Evolutionary conservation across 2,329 filamentous ascomycete genomes (phyloP), one percentile per base, ranked within the genome.

Genomic region (Davidsoniella neocaledoniae): DNA sequence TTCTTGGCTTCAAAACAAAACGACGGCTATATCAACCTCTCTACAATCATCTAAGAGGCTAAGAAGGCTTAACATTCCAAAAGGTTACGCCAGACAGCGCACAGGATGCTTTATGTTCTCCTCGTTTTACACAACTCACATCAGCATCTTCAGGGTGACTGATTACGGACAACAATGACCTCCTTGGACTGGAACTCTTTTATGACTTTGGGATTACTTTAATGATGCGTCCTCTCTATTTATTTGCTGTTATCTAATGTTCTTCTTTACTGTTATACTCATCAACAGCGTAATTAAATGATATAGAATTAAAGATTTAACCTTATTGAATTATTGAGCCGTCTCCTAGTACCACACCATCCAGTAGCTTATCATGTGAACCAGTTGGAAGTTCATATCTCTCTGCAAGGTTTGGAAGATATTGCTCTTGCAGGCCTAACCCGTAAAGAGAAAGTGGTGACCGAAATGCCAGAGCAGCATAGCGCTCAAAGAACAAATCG

Each of bases 401-500:
- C n/a, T 29, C 45, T 38, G 39, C 14, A 26, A 72, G 68, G 49
- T 66, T 61, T 40, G 66, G 63, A 50, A 95, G 73, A 57, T 94
- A 69, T 65, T 98, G 91, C 68, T 96, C 87, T 57, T 77, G 74
- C 58, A 98, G 75, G 57, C 86, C 83, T 61, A 96, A 72, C 53
- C 86, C 91, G 64, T 86, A 77, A 56, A 81, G 66, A 55, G 72
- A 66, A 60, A 75, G 47, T 62, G 51, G 37, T 3, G 19, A n/a
- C 10, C 39, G 9, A 19, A 42, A n/a, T 14, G 23, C 12, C 12
- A 43, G 23, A n/a, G 73, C 61, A 48, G 67, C 62, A 58, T 88
- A 94, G 57, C 81, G 77, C 59, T 81, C 77, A 61, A 98, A 67
- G 64, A 94, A 98, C 63, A 80, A 83, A 68, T 98, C 91, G 70